phyloP scores from a whole-genome alignment of 148 eudicot species.

The Persicaria maculosa region DNA sequence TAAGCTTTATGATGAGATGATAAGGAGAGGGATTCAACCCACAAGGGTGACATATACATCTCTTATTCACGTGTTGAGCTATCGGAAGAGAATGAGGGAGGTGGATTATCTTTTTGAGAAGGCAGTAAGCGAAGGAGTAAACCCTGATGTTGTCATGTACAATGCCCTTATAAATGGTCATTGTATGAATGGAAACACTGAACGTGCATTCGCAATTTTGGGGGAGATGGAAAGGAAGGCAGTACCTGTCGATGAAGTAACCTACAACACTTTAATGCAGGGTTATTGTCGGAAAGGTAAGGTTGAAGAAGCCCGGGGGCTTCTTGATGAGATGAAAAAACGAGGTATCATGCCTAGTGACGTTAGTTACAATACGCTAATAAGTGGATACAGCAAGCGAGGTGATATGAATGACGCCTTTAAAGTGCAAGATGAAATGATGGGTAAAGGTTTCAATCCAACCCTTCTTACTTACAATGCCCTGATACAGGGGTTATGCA shows the following conservation, averaged over 20 bases:
- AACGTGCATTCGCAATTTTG: slow-evolving; percentile 38
- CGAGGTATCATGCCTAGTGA: slow-evolving; percentile 66
- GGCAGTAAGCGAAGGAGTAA: slow-evolving; percentile 28
- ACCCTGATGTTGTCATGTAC: slow-evolving; percentile 65
- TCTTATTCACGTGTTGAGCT: slow-evolving; percentile 55
- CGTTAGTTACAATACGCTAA: slow-evolving; percentile 60
- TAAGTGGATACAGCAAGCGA: slow-evolving; percentile 67
- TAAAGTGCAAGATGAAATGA: slow-evolving; percentile 63
- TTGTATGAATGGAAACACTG: slow-evolving; percentile 46
- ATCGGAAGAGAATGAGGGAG: slow-evolving; percentile 53
- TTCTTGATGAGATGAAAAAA: slow-evolving; percentile 62
- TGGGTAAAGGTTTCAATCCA: slow-evolving; percentile 53
- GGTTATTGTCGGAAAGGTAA: slow-evolving; percentile 53
- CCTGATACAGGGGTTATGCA: slow-evolving; percentile 67
- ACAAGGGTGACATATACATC: slow-evolving; percentile 68
- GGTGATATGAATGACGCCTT: slow-evolving; percentile 68
- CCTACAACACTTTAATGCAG: slow-evolving; percentile 70
- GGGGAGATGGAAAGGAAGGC: slow-evolving; percentile 48
- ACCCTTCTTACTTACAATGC: slow-evolving; percentile 70
- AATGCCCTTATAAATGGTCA: slow-evolving; percentile 68
- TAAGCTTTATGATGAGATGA: slow-evolving; percentile 53
- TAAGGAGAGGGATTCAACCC: slow-evolving; percentile 47
- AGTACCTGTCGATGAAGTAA: slow-evolving; percentile 61
- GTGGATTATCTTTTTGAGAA: slow-evolving; percentile 52
- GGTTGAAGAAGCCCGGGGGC: slow-evolving; percentile 57